Percentiles rank a stretch among this genome's conserved stretches.
These are phyloP conservation scores for Hypholoma fasciculare DNA, from an alignment of 768 basidiomycete genomes.

Conservation along the genomic window DNA sequence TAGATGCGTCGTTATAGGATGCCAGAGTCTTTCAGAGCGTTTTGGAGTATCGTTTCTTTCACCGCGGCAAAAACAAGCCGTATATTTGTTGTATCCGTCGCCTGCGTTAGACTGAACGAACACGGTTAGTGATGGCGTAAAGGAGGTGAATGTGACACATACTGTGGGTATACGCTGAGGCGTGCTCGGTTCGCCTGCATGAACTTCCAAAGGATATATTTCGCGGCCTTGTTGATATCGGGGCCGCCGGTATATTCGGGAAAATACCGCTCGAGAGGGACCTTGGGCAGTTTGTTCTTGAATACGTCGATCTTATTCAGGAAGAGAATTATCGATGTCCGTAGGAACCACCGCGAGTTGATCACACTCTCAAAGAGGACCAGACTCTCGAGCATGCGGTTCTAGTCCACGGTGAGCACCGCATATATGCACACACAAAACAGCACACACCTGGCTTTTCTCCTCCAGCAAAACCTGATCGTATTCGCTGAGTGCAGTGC, in stretches of 20 bases:
- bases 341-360: conserved; percentile 91
- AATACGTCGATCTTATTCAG: conserved; percentile 95
- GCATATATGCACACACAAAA: background rate
- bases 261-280: conserved; percentile 78
- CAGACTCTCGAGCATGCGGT: conserved; percentile 91
- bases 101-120: conserved; percentile 69
- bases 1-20: conserved; percentile 46
- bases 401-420: conserved; percentile 46
- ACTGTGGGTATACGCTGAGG: conserved; percentile 92
- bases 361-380: conserved; percentile 45
- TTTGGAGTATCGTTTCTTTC: conserved; percentile 92
- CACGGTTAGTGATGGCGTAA: conserved; percentile 25
- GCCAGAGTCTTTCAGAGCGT: conserved; percentile 83
- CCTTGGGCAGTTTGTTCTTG: conserved; percentile 79
- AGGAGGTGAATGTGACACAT: too few relatives aligned
- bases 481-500: conserved; percentile 71
- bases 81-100: conserved; percentile 87
- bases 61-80: conserved; percentile 82
- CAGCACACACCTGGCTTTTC: conserved; percentile 55
- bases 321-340: conserved; percentile 90
- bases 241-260: conserved; percentile 87
- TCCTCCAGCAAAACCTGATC: conserved; percentile 72
- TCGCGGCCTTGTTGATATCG: conserved; percentile 93
- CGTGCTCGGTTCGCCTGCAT: conserved; percentile 74
- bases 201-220: conserved; percentile 93